Evolutionary conservation across 257 asterid genomes (phyloP), one percentile per base, ranked within the genome.

Genomic region (Primulina eburnea): DNA sequence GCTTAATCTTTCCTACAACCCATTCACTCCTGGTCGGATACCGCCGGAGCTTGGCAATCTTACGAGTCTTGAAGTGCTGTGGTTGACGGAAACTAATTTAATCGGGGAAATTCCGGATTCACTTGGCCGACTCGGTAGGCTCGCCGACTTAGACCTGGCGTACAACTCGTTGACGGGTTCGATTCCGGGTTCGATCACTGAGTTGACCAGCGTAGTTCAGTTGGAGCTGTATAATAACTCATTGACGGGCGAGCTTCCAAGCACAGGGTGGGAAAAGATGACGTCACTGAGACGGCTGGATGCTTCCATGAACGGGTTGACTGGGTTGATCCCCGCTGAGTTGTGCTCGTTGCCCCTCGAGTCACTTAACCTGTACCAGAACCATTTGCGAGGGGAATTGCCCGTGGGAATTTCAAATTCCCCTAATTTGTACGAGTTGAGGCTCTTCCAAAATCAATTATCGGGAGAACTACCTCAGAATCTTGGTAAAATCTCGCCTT

Each of bases 151-250:
- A 80, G 99, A 93, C 79, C 76, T 93, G 71, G 95, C 99, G 18
- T 71, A 77, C 73, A 93, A 93, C 82, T 65, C 78, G 18, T 67
- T 93, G 17, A 81, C 81, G 69, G 98, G 99, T 29, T 58, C 74
- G 28, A 81, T 94, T 6, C 99, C 98, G 68, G 69, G 80, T 60
- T 81, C 96, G 59, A 73, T 94, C 72, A 87, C 96, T 4, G 92
- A 82, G 77, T 79, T 94, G 68, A 77, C 84, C 14, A 83, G 87
- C 70, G 80, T 58, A 38, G 92, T 88, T 1, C 99, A 94, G 79
- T 73, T 94, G 47, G 99, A 94, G 89, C 96, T 94, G 47, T 94
- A 86, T 60, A 94, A 89, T 67, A 94, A 94, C 82, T 83, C 99
- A 30, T 66, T 94, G 68, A 82, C 81, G 10, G 99, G 99, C 2